Evolutionary conservation across 345 rosid species (phyloP).

Genomic region (Ceriops decandra): DNA sequence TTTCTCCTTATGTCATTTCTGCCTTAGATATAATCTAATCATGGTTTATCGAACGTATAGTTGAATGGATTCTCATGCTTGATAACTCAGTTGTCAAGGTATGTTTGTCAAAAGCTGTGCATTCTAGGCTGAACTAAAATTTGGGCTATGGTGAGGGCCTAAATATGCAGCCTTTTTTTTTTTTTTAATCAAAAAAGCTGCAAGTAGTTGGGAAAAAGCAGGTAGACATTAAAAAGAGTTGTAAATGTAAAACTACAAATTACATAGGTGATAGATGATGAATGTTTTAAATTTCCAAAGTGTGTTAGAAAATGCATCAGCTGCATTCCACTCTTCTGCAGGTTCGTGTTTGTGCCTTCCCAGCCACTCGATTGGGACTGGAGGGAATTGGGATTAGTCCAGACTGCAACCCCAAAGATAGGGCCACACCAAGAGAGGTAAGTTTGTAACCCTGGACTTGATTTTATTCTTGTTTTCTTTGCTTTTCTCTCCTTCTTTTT

Average conservation of each 20-base stretch:
- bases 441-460: not conserved
- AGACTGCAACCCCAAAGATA: slow-evolving; percentile 77
- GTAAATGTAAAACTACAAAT: not conserved
- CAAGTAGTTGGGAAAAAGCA: no score
- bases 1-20: not conserved
- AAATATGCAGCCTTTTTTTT: no score
- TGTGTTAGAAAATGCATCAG: no score
- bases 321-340: slow-evolving; percentile 21
- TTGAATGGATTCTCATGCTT: no score
- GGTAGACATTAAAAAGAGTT: no score
- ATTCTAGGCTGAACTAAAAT: no score
- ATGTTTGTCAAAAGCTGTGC: no score
- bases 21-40: not conserved
- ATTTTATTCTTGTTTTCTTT: not conserved
- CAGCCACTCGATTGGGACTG: slow-evolving; percentile 52
- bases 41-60: no score
- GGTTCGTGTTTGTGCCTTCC: slow-evolving; percentile 90
- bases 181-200: no score
- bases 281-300: not conserved
- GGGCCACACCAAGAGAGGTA: slow-evolving; percentile 73
- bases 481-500: no score
- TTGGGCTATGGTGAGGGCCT: no score
- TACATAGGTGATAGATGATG: not conserved
- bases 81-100: no score
- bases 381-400: slow-evolving; percentile 85